These are phyloP conservation scores for Hansenula lynferdii DNA, from an alignment of 1,139 yeast species.

Conservation along the genomic window DNA sequence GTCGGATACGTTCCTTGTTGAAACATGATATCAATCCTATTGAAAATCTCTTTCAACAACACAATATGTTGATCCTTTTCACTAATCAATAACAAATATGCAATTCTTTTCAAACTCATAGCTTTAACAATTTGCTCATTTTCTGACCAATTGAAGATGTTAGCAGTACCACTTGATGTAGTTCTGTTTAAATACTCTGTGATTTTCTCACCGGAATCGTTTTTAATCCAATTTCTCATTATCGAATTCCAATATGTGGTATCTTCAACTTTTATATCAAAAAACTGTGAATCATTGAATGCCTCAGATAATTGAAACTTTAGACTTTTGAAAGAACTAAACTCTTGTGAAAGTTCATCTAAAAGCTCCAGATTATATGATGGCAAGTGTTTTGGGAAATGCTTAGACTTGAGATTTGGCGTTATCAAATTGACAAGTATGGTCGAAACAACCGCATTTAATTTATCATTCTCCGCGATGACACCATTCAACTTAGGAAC, in stretches of 20 bases:
- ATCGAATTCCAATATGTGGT: slow-evolving; percentile 45
- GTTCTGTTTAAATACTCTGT: slow-evolving; percentile 49
- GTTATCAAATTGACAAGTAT: slow-evolving; percentile 40
- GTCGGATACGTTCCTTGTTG: slow-evolving; percentile 19
- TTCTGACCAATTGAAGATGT: slow-evolving; percentile 72
- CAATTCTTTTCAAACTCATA: slow-evolving; percentile 49
- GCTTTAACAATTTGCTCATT: slow-evolving; percentile 53
- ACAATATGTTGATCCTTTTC: slow-evolving; percentile 38
- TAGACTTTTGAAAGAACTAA: slow-evolving; percentile 43
- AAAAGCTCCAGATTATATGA: slow-evolving; percentile 35
- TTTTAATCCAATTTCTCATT: slow-evolving; percentile 49
- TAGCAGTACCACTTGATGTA: slow-evolving; percentile 35
- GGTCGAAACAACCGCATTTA: slow-evolving; percentile 34
- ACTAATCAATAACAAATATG: slow-evolving; percentile 57
- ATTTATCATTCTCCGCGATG: slow-evolving; percentile 50
- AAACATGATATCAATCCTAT: slow-evolving; percentile 42
- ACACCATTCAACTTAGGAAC: slow-evolving; percentile 38
- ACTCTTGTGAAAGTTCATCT: slow-evolving; percentile 33
- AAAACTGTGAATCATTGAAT: slow-evolving; percentile 42
- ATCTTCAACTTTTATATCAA: slow-evolving; percentile 31
- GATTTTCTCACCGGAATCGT: slow-evolving; percentile 52
- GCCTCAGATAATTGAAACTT: slow-evolving; percentile 45
- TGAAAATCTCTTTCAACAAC: slow-evolving; percentile 39
- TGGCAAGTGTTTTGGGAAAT: slow-evolving; percentile 30
- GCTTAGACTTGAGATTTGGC: slow-evolving; percentile 41